Evolutionary conservation across 2,329 filamentous ascomycete genomes (phyloP).

Genomic region (Ophiobolus disseminans): DNA sequence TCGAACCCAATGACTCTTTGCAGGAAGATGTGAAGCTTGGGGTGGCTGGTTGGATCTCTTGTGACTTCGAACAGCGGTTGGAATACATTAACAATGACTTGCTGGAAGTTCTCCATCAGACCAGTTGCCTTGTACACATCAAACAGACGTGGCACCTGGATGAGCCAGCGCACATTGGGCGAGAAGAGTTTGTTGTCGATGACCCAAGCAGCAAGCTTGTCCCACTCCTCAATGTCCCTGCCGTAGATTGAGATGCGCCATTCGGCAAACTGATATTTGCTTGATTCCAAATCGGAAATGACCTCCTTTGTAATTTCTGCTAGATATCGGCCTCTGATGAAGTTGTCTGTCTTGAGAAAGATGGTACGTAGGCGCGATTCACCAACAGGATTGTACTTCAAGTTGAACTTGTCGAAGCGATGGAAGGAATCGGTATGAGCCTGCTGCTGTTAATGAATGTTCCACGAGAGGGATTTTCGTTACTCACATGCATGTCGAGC

Average conservation of each 20-base stretch:
- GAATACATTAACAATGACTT: constrained; percentile 90
- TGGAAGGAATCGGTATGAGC: constrained; percentile 98
- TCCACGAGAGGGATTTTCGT: background rate
- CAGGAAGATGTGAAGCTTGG: constrained; percentile 92
- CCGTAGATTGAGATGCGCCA: constrained; percentile 99
- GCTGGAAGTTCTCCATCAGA: constrained; percentile 87
- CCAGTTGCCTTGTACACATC: constrained; percentile 93
- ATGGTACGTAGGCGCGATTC: constrained; percentile 97
- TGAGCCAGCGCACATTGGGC: constrained; percentile 95
- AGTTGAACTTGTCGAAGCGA: constrained; percentile 98
- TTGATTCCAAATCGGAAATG: constrained; percentile 94
- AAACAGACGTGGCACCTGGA: constrained; percentile 92
- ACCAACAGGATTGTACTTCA: constrained; percentile 97
- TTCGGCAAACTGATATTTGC: constrained; percentile 99
- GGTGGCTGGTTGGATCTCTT: constrained; percentile 81
- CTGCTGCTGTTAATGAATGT: constrained; percentile 50
- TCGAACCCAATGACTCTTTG: constrained; percentile 97
- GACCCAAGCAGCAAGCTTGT: constrained; percentile 96
- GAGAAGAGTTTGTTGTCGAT: constrained; percentile 98
- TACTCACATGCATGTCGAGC: constrained; percentile 92
- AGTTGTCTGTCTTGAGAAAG: constrained; percentile 98
- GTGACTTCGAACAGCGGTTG: constrained; percentile 95
- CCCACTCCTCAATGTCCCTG: constrained; percentile 91
- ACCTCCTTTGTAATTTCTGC: constrained; percentile 99
- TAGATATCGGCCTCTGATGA: constrained; percentile 92